Evolutionary conservation across 139 green algal genomes (phyloP), one percentile per base, ranked within the genome.

Genomic region (Zygnema circumcarinatum): DNA sequence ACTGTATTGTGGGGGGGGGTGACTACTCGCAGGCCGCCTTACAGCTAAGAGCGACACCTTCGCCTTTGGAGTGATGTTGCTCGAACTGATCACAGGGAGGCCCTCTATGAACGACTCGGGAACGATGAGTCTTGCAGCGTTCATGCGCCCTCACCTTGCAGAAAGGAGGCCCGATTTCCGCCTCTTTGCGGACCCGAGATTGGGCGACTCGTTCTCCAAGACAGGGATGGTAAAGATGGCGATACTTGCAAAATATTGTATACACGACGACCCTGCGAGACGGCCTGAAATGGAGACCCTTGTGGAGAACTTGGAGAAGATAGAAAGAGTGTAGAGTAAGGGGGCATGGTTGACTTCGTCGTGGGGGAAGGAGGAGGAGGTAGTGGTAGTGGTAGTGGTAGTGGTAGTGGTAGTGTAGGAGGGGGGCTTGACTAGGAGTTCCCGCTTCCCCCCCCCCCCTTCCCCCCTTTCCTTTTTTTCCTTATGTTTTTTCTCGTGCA

Each of bases 181-280:
- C 39, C 76, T 84, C 33, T 62, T 84, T 54, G 39, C 68, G 39
- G 76, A 84, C 76, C 76, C 76, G 16, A 33, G 39, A 36, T 62
- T 84, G 2, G 68, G 68, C 47, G 76, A 52, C 76, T 36, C 38
- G 21, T 84, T 74, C 39, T 68, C 35, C 76, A 84, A 84, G 39
- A 32, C 76, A 29, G 76, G 76, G 32, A 62, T 62, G 29, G 38
- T 84, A 21, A 84, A 84, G 39, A 84, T 84, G 76, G 76, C 76
- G 2, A 84, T 84, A 33, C 76, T 84, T 33, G 76, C 35, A 36
- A 84, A 84, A 62, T 62, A 84, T 36, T 84, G 76, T 62, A 84
- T 84, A 36, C 76, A 84, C 39, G 76, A 84, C 29, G 76, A 84
- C 39, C 76, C 76, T n/a, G 39, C 47, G 7, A 38, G 38, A 2